Base-by-base conservation (phyloP, 73 alveolate species). In the Breviolum minutum region DNA sequence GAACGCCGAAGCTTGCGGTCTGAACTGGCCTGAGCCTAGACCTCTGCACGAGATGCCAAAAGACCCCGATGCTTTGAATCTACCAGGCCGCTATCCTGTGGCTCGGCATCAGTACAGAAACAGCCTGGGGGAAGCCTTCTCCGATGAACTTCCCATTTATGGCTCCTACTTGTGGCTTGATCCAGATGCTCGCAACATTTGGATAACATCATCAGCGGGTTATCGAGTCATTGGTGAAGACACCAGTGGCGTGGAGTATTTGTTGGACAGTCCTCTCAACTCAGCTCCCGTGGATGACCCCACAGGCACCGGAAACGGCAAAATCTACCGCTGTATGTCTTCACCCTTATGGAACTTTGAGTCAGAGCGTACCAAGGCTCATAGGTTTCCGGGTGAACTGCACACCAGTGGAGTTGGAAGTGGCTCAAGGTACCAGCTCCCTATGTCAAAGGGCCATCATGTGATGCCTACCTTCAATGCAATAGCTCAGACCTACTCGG, bases 341-440 rank as follows among this genome's bases (percentile, higher is more conserved):
- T 40, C 54, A 40, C 54, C 54, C 54, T 40, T 40, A 40, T 82
- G 91, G 91, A 82, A 82, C 91, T 82, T 32, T 22, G 91, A 82
- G 91, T 82, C 91, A 26, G 91, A 82, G 71, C 68, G 91, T 20
- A 82, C 91, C 22, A 62, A 60, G 29, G 91, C 91, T 17, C 91
- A 82, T 60, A 69, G 91, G 73, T 82, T 82, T 48, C 91, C 91
- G 19, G 91, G 91, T 32, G 91, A 82, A 71, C 71, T 82, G 22
- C 91, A 82, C 91, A 82, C 91, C 91, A 82, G 91, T 60, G 91
- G 91, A 5, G 91, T 82, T 12, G 91, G 70, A 29, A 82, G 91
- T 30, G 91, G 91, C 6, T 26, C 91, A 69, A 60, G 26, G 54
- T 82, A 82, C 91, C 91, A 82, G 71, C 91, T 82, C 16, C 91